phyloP scores from a whole-genome alignment of 2,329 filamentous ascomycete species.

The Fusarium multiceps region DNA sequence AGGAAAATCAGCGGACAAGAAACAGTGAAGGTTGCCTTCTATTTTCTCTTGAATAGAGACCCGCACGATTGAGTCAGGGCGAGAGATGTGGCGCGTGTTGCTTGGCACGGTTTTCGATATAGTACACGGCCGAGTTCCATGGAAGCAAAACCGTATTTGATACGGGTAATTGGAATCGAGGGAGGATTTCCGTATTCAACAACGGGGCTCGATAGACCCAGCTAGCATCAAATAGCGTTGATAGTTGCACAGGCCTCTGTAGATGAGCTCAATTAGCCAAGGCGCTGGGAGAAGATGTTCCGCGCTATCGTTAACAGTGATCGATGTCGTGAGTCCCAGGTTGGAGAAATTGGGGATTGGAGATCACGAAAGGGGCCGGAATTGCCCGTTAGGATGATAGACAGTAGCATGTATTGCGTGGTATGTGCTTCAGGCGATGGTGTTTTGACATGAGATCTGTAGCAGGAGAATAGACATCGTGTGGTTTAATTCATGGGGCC shows the following conservation, averaged over 20 bases:
- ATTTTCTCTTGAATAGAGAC: slow-evolving; percentile 21
- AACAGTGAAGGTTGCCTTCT: slow-evolving; percentile 37
- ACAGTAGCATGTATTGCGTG: neutral
- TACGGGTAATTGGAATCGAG: slow-evolving; percentile 7
- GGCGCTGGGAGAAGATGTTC: slow-evolving; percentile 7
- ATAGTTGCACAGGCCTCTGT: slow-evolving; percentile 21
- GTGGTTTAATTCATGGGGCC: neutral
- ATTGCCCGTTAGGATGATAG: neutral
- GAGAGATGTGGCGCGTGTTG: slow-evolving; percentile 27
- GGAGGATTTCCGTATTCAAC: slow-evolving; percentile 8
- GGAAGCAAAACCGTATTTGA: slow-evolving; percentile 17
- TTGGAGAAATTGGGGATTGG: slow-evolving; percentile 12
- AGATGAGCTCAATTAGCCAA: slow-evolving; percentile 24
- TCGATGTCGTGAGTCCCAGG: slow-evolving; percentile 3
- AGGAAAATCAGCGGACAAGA: slow-evolving; percentile 29
- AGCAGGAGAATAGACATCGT: neutral
- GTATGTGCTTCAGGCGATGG: neutral
- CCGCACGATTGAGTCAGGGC: slow-evolving; percentile 37
- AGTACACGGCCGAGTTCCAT: slow-evolving; percentile 19
- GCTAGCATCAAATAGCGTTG: slow-evolving; percentile 29
- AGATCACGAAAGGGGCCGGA: slow-evolving; percentile 9
- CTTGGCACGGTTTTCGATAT: slow-evolving; percentile 30
- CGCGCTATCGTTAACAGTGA: neutral
- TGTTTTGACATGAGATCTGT: neutral
- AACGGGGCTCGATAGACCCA: slow-evolving; percentile 22